A percentile compares a stretch with the other conserved stretches of the same genome.
Evolutionary conservation across 2,329 filamentous ascomycete genomes (phyloP).

Genomic region (Microsporum canis): DNA sequence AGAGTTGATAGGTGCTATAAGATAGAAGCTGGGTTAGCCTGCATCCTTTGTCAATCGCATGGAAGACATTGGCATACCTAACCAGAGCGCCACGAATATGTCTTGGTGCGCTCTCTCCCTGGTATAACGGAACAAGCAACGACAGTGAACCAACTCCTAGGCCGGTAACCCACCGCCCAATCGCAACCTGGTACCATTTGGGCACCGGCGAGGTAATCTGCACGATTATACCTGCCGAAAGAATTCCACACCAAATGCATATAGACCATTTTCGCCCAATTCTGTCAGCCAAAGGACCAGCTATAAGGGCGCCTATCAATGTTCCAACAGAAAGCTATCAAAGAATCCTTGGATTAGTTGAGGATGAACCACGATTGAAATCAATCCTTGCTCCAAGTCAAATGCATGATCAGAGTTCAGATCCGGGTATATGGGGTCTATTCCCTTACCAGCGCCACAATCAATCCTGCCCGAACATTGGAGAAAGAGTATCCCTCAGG

Average conservation of each 20-base stretch:
- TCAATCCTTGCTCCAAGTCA: background rate
- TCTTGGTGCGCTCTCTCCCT: conserved; percentile 36
- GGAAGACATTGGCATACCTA: conserved; percentile 15
- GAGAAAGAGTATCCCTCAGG: conserved; percentile 30
- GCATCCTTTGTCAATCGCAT: background rate
- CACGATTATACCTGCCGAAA: conserved; percentile 37
- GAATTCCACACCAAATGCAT: conserved; percentile 34
- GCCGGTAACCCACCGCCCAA: conserved; percentile 39
- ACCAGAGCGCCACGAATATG: conserved; percentile 40
- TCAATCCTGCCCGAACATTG: conserved; percentile 35
- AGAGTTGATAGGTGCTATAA: conserved; percentile 37
- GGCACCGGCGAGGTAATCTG: conserved; percentile 32
- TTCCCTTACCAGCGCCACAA: conserved; percentile 33
- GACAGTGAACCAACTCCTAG: conserved; percentile 39
- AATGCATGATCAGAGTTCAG: background rate
- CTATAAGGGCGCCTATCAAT: conserved; percentile 29
- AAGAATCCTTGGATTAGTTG: background rate
- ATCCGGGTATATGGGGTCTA: background rate
- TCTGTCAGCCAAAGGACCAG: conserved; percentile 36
- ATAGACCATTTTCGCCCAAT: conserved; percentile 38
- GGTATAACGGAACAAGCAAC: conserved; percentile 39
- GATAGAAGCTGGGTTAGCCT: background rate
- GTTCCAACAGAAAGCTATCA: conserved; percentile 35
- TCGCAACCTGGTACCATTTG: conserved; percentile 36
- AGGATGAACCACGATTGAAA: background rate